Percentiles rank a stretch among this genome's conserved stretches.
These are phyloP conservation scores for Rhododendron williamsianum DNA, from an alignment of 148 eudicot genomes.

Conservation along the genomic window DNA sequence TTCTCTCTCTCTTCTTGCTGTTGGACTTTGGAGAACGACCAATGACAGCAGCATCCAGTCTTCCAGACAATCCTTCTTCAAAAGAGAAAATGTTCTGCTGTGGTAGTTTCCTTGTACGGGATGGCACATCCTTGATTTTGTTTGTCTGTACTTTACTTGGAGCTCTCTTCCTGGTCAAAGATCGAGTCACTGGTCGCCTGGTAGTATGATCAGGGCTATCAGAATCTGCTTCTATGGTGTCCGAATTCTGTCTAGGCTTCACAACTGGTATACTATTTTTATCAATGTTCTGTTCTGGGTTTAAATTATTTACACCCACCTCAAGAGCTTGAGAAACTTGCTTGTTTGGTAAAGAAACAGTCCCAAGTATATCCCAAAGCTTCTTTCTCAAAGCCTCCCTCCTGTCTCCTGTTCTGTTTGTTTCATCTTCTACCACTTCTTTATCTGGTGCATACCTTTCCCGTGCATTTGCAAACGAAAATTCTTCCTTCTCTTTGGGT, in stretches of 20 bases:
- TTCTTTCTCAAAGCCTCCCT: conserved; percentile 61
- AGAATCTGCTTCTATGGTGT: conserved; percentile 79
- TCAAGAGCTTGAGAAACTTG: conserved; percentile 28
- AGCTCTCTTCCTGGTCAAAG: conserved; percentile 41
- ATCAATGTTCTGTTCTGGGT: conserved; percentile 20
- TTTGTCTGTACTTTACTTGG: conserved; percentile 23
- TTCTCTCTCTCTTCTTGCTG: conserved; percentile 31
- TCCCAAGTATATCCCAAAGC: conserved; percentile 65
- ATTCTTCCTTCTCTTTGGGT: conserved; percentile 21
- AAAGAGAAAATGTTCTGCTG: conserved; percentile 35
- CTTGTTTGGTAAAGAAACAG: conserved; percentile 45
- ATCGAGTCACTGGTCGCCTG: conserved; percentile 56
- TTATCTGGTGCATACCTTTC: conserved; percentile 22
- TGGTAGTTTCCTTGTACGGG: conserved; percentile 21
- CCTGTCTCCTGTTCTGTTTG: conserved; percentile 21
- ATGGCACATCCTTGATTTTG: conserved; percentile 25
- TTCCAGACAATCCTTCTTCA: conserved; percentile 29
- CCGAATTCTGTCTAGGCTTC: conserved; percentile 50
- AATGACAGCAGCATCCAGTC: conserved; percentile 22
- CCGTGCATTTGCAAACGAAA: conserved; percentile 25
- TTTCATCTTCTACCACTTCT: conserved; percentile 32
- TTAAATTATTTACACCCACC: conserved; percentile 25
- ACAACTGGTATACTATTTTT: conserved; percentile 20
- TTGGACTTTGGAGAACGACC: conserved; percentile 22
- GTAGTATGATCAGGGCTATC: conserved; percentile 33